Base-by-base conservation (phyloP, 2,329 filamentous ascomycete genomes). In the Didymella segeticola region DNA sequence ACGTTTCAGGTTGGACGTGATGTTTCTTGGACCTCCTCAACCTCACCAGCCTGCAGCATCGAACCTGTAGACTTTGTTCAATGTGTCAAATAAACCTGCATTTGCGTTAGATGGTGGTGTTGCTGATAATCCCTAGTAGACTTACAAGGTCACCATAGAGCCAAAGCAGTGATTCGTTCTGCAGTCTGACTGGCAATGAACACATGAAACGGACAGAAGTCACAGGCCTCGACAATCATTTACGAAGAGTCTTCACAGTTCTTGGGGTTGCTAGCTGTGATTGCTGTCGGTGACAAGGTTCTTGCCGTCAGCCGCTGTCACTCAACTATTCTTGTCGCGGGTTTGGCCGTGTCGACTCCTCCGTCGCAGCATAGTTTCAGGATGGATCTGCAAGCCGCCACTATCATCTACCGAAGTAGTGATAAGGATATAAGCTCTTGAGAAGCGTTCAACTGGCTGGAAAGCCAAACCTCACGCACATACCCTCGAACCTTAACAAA, bases 301-400 rank as follows among this genome's bases (percentile, higher is more conserved):
- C 22, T 30, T 54, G 45, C 46, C 33, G 34, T 45, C 23, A 41
- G 46, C 51, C 51, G 51, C 51, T 49, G 51, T 54, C 51, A 48
- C 23, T 48, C 19, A 36, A 17, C 39, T 42, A 45, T 41, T 39
- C 23, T 25, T 45, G 51, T 54, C 51, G 51, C 51, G 51, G 39
- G n/a, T 49, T 41, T 30, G 43, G 29, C 45, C 39, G 33, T 41
- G 29, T 27, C 39, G 27, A 41, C 51, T 54, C 51, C 51, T 63
- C 46, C 66, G 71, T 72, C 62, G 70, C 70, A 74, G 58, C 26
- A 60, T 41, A 41, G 70, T 73, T 73, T 72, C 70, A 71, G 62
- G 43, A 52, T 43, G 42, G 27, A 55, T 54, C 56, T 57, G 43
- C 56, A 55, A 47, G 57, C 29, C 54, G 53, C 53, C 59, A 54